phyloP scores from a whole-genome alignment of 495 filamentous ascomycete species.

The Penicillium dipodomyicola region DNA sequence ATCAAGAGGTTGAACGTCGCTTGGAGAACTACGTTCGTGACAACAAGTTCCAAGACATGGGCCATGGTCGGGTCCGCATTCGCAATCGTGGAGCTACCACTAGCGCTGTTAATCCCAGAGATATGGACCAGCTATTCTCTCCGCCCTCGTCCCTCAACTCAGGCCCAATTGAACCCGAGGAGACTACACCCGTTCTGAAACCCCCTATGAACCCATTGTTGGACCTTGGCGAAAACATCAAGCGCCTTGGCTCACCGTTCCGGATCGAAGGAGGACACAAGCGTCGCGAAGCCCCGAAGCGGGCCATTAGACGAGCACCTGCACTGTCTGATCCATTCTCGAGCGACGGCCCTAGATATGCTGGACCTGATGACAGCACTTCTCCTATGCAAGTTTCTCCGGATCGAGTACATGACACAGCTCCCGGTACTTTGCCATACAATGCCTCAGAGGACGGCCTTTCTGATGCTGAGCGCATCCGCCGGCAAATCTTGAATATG shows the following conservation, averaged over 20 bases:
- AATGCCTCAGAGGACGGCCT: constrained; percentile 42
- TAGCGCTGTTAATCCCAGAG: constrained; percentile 38
- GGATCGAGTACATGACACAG: constrained; percentile 17
- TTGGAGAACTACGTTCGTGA: constrained; percentile 50
- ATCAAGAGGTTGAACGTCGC: constrained; percentile 45
- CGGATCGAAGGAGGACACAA: constrained; percentile 33
- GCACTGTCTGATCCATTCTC: constrained; percentile 46
- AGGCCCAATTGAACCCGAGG: constrained; percentile 35
- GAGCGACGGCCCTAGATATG: constrained; percentile 25
- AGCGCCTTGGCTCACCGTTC: constrained; percentile 55
- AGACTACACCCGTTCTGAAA: constrained; percentile 26
- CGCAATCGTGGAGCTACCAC: constrained; percentile 52
- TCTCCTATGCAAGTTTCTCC: constrained; percentile 26
- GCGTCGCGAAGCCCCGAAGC: constrained; percentile 27
- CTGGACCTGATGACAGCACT: constrained; percentile 3
- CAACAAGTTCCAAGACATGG: constrained; percentile 43
- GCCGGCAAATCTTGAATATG: constrained; percentile 47
- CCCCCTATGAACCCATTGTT: constrained; percentile 29
- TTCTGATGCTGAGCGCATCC: constrained; percentile 49
- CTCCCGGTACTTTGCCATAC: constrained; percentile 26
- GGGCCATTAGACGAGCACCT: constrained; percentile 37
- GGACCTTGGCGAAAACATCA: constrained; percentile 41
- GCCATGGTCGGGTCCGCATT: constrained; percentile 49
- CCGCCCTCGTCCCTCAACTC: constrained; percentile 43
- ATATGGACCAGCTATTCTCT: constrained; percentile 49